These are phyloP conservation scores for Solanum hybrid DNA, from an alignment of 305 asterid species.

Conservation along the genomic window DNA sequence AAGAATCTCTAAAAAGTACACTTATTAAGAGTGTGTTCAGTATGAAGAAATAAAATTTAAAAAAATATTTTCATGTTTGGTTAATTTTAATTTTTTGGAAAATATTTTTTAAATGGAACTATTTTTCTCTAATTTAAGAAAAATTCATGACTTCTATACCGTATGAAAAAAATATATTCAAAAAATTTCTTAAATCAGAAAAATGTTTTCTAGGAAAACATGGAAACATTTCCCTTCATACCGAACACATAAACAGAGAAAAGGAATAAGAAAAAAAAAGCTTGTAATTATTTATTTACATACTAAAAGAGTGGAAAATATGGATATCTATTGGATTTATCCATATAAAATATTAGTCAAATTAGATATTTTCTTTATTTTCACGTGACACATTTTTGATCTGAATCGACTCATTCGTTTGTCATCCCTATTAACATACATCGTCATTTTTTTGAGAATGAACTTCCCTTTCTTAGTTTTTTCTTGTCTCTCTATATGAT, in stretches of 20 bases:
- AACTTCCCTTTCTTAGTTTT: background rate
- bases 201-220: background rate
- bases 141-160: background rate
- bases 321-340: background rate
- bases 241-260: background rate
- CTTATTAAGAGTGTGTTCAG: background rate
- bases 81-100: background rate
- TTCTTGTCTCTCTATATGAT: background rate
- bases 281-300: no score
- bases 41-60: background rate
- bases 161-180: background rate
- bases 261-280: background rate
- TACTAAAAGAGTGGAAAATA: background rate
- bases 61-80: background rate
- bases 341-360: background rate
- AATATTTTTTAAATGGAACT: no score
- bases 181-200: background rate
- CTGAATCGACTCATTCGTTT: background rate
- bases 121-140: background rate
- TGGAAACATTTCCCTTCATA: background rate
- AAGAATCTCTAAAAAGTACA: background rate
- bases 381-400: background rate
- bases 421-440: background rate
- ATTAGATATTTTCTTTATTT: background rate
- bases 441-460: background rate